Conservation (phyloP, 805 yeast species). For the Lipomyces spencermartinsiae region DNA sequence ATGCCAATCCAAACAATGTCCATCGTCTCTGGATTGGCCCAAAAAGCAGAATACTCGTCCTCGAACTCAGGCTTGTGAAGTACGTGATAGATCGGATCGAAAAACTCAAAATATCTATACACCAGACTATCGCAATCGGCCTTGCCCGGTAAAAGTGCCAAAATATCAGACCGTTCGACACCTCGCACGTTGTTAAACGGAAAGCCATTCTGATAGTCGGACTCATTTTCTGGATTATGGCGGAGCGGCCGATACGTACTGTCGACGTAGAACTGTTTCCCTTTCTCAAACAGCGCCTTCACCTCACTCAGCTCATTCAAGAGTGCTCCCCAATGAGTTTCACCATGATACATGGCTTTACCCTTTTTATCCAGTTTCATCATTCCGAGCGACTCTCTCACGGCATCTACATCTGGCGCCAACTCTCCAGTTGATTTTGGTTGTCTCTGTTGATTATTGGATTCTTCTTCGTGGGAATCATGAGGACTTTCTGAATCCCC, state of each 20-base stretch:
- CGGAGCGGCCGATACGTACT: not conserved
- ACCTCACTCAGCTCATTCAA: conserved; percentile 41
- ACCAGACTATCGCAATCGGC: conserved; percentile 40
- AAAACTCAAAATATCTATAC: conserved; percentile 41
- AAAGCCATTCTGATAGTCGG: conserved; percentile 13
- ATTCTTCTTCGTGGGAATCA: conserved; percentile 23
- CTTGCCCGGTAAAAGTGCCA: conserved; percentile 41
- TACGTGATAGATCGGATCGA: conserved; percentile 43
- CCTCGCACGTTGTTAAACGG: conserved; percentile 30
- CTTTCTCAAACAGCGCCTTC: conserved; percentile 30
- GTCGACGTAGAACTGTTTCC: conserved; percentile 17
- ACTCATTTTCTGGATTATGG: not conserved
- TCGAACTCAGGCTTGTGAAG: conserved; percentile 44
- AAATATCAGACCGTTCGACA: conserved; percentile 37
- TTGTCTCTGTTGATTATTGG: not conserved
- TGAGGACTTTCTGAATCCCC: conserved; percentile 29
- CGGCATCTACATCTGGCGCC: conserved; percentile 33
- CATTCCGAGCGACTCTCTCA: conserved; percentile 46
- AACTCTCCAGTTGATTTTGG: conserved; percentile 19
- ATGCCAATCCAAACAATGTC: conserved; percentile 45
- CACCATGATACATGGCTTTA: conserved; percentile 46
- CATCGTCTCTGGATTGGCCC: conserved; percentile 41
- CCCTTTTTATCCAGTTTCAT: conserved; percentile 46
- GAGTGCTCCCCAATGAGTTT: conserved; percentile 47
- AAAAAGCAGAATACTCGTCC: conserved; percentile 41